These are phyloP conservation scores for Serendipita sp. DNA, from an alignment of 768 basidiomycete genomes.

Conservation along the genomic window DNA sequence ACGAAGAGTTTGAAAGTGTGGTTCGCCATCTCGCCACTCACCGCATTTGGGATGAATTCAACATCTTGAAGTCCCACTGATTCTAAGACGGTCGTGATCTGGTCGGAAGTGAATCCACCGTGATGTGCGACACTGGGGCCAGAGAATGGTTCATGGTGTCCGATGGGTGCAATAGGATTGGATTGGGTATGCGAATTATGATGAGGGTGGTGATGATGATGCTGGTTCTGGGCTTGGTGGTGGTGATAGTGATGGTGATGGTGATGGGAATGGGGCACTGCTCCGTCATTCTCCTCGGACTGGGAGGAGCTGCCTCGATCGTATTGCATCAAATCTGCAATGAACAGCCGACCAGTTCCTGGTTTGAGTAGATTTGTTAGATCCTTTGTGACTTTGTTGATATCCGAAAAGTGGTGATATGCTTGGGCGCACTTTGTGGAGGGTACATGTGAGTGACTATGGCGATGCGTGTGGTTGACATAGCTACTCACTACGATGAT, in stretches of 20 bases:
- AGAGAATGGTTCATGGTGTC: constrained; percentile 1
- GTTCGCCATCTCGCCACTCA: constrained; percentile 15
- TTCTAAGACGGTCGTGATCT: constrained; percentile 36
- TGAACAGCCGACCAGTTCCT: constrained; percentile 37
- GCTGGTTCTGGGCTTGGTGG: constrained; percentile 16
- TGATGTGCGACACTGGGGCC: constrained; percentile 33
- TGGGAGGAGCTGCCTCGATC: background rate
- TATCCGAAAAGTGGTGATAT: constrained; percentile 46
- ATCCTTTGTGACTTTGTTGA: constrained; percentile 34
- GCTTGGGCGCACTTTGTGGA: constrained; percentile 48
- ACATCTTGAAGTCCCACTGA: constrained; percentile 35
- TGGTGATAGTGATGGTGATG: background rate
- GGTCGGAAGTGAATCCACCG: constrained; percentile 35
- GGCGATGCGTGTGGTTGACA: background rate
- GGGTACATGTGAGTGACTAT: background rate
- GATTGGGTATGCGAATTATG: constrained; percentile 3
- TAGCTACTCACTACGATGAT: constrained; percentile 42
- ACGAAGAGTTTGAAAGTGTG: constrained; percentile 35
- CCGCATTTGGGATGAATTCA: constrained; percentile 20
- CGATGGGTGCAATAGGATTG: background rate
- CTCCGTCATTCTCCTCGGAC: background rate
- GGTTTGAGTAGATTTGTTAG: constrained; percentile 47
- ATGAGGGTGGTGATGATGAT: constrained; percentile 18
- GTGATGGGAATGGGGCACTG: background rate
- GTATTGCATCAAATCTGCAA: constrained; percentile 35